These are phyloP conservation scores for Physocladia obscura DNA, from an alignment of 192 early-diverging fungal genomes.

Conservation along the genomic window DNA sequence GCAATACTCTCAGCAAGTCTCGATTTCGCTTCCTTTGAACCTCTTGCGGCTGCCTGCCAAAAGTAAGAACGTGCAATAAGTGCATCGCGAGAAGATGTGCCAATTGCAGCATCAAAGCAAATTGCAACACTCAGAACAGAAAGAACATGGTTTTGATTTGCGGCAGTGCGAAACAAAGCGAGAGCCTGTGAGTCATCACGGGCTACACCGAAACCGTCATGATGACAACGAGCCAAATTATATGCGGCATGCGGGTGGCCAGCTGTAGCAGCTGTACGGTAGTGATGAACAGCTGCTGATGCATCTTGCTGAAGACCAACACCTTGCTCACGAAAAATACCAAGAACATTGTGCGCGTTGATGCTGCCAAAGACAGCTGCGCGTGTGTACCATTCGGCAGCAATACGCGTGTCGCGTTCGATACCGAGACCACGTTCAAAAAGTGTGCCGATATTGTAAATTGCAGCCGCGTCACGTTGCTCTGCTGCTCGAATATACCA, in stretches of 20 bases:
- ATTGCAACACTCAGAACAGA: slow-evolving; percentile 66
- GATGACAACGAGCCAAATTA: slow-evolving; percentile 54
- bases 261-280: slow-evolving; percentile 40
- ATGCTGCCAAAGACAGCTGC: slow-evolving; percentile 44
- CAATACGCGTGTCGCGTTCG: slow-evolving; percentile 30
- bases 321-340: slow-evolving; percentile 55
- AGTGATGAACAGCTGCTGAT: slow-evolving; percentile 40
- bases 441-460: slow-evolving; percentile 60
- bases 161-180: slow-evolving; percentile 45
- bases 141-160: slow-evolving; percentile 44
- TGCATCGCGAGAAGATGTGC: slow-evolving; percentile 53
- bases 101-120: slow-evolving; percentile 76
- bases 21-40: slow-evolving; percentile 32
- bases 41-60: slow-evolving; percentile 34
- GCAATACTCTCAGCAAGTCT: slow-evolving; percentile 27
- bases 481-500: slow-evolving; percentile 57
- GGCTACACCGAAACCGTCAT: slow-evolving; percentile 51
- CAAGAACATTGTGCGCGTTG: slow-evolving; percentile 53
- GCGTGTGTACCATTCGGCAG: slow-evolving; percentile 51
- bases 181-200: slow-evolving; percentile 42
- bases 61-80: slow-evolving; percentile 45
- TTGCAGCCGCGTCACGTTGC: slow-evolving; percentile 46
- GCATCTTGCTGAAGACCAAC: slow-evolving; percentile 31
- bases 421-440: slow-evolving; percentile 55
- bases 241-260: slow-evolving; percentile 58